Evolutionary conservation across 371 early-diverging fungal genomes (phyloP), one percentile per base, ranked within the genome.

Genomic region (Saksenaea vasiformis): DNA sequence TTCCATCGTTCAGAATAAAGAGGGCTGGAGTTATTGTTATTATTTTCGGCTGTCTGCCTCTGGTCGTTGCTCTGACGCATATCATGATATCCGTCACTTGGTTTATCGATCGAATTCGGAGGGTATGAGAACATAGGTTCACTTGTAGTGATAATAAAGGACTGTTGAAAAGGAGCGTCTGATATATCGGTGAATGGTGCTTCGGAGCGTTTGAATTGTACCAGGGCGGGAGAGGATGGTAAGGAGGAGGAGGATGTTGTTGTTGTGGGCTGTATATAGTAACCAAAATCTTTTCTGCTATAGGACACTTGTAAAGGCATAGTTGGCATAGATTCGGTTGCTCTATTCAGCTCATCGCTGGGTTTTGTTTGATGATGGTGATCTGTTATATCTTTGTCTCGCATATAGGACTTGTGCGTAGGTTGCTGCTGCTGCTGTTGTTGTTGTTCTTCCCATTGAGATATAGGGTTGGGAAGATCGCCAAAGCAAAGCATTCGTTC

Each of bases 11-110:
- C 66, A 8, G 43, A 28, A 37, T 61, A 54, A 51, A 60, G 60
- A n/a, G 44, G 56, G 54, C 56, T 43, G 51, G 61, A 66, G 26
- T 55, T 61, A n/a, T n/a, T n/a, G n/a, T 24, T 61, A 22, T 2
- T 19, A 22, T 22, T 7, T 11, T 17, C 22, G 24, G 31, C 7
- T 4, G 31, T 31, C 22, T 2, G 39, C 11, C 22, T 22, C 22
- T 47, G 51, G 22, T n/a, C 22, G 24, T 11, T 22, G 22, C 22
- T 17, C 1, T 47, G 7, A 11, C 22, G 51, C 7, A 47, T 22
- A 26, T 22, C 19, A 22, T 17, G 51, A 47, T 47, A 47, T 47
- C 19, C 10, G 51, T 47, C 3, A 11, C 0, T 47, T 17, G 24
- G n/a, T 5, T 47, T 22, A 5, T 47, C 51, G 22, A 22, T 2